Evolutionary conservation across 2,329 filamentous ascomycete species (phyloP), one percentile per base, ranked within the genome.

Genomic region (Sarocladiaceae sp.): DNA sequence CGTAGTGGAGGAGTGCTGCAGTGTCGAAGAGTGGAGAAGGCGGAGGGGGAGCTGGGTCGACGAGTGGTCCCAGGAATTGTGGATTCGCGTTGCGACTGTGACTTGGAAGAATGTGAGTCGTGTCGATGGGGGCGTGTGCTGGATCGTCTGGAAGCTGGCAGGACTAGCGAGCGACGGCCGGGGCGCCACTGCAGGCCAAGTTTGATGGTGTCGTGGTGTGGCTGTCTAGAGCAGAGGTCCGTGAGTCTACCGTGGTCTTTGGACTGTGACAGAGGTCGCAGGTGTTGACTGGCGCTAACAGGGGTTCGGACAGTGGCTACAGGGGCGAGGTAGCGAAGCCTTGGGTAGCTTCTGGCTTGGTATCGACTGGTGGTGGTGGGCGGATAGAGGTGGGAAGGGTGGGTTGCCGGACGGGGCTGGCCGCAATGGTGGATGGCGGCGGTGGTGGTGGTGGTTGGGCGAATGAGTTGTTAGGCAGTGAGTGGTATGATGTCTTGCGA

Each of bases 61-160:
- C n/a, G n/a, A 41, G 23, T 41, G 37, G 37, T 41, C 24, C 37
- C n/a, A n/a, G n/a, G n/a, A n/a, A n/a, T n/a, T n/a, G n/a, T n/a
- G n/a, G n/a, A n/a, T n/a, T n/a, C n/a, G n/a, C n/a, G n/a, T n/a
- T n/a, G n/a, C n/a, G n/a, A 13, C 26, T 29, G 26, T 29, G 26
- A 29, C 26, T 9, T 41, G 23, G 37, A 27, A 27, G 37, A n/a
- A n/a, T 23, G 37, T 41, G 37, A 41, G 37, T 41, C 37, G 37
- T 41, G 37, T 41, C 37, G 23, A 41, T 29, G 23, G 37, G 34
- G 23, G 23, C 26, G 23, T 41, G 15, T 15, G 23, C 37, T 41
- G 37, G 37, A 16, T 41, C 37, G 37, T 41, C 37, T 41, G 37
- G 37, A 29, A n/a, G n/a, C n/a, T n/a, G n/a, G 37, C 37, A 41